Evolutionary conservation across 73 alveolate genomes (phyloP), one percentile per base, ranked within the genome.

Genomic region (Symbiodinium natans): DNA sequence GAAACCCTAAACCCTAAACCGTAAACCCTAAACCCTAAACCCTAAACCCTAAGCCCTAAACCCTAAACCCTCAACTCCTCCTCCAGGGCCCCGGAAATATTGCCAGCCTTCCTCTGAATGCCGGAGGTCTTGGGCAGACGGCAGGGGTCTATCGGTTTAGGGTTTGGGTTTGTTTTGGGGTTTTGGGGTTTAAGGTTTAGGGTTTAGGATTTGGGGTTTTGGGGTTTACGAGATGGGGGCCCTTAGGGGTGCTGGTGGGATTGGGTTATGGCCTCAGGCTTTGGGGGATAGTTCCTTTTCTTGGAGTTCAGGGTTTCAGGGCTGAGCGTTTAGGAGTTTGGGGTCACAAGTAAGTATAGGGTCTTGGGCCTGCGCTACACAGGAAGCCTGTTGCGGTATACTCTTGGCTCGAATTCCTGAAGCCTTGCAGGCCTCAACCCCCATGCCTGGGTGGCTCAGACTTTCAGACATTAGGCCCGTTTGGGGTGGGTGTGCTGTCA

Each of bases 61-160:
- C 10, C 77, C 77, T 10, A 63, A 63, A 63, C 74, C 74, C 56
- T 43, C 56, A 52, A 2, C 5, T 0, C 68, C 17, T 10, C 68
- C 68, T 52, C 68, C 68, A 17, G 13, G 68, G 29, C 17, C 5
- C 21, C 13, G 0, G 17, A 48, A 48, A 5, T 43, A 11, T 5
- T 43, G 68, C 68, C 68, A 46, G 63, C 90, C 90, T 82, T 82
- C 15, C 90, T 63, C 63, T 82, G 90, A 39, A 82, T 82, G 38
- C 90, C 90, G 27, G 90, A 46, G 0, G 68, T 52, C 90, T 82
- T 23, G 25, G 90, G 63, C 23, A 0, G 1, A 43, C 5, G 56
- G 56, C 56, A 8, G 56, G 11, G 11, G 56, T 5, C 56, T 43
- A 5, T 43, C 5, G 25, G 71, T 13, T 11, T 15, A 52, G 71